Conservation (phyloP, 2,329 filamentous ascomycete genomes). For the Xylaria sp. region DNA sequence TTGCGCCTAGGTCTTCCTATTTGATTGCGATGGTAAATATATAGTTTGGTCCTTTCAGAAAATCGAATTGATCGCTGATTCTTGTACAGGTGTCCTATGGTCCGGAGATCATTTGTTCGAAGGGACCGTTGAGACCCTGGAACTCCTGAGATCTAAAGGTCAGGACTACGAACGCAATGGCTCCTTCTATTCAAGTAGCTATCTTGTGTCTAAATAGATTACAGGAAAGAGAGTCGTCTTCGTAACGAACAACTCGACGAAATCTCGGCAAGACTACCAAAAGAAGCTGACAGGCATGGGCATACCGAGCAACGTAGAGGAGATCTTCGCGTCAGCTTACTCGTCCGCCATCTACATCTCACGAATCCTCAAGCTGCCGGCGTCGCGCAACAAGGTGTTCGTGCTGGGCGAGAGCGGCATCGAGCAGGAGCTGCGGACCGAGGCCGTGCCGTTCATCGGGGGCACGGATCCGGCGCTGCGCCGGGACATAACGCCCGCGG, state of each 20-base stretch:
- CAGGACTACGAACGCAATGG: constrained; percentile 33
- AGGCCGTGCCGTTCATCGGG: constrained; percentile 83
- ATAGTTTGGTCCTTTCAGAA: constrained; percentile 26
- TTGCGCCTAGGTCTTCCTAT: constrained; percentile 78
- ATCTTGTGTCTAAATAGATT: background rate
- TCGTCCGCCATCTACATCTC: constrained; percentile 95
- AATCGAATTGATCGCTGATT: constrained; percentile 16
- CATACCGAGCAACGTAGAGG: constrained; percentile 83
- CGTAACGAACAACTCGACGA: constrained; percentile 99
- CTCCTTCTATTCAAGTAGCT: background rate
- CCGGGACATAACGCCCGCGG: constrained; percentile 81
- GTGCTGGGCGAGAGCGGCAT: constrained; percentile 92
- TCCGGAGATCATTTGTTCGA: constrained; percentile 92
- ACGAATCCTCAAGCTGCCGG: constrained; percentile 83
- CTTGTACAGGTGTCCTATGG: constrained; percentile 81
- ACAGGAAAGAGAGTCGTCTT: constrained; percentile 92
- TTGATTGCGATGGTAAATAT: constrained; percentile 92
- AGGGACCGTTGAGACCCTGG: constrained; percentile 84
- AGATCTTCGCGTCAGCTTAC: constrained; percentile 97
- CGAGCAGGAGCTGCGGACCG: constrained; percentile 84
- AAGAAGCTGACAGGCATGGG: constrained; percentile 87
- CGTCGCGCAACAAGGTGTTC: constrained; percentile 90
- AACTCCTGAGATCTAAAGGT: constrained; percentile 86
- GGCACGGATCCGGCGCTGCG: constrained; percentile 84
- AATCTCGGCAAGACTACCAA: constrained; percentile 90